Evolutionary conservation across 495 filamentous ascomycete species (phyloP), one percentile per base, ranked within the genome.

Genomic region (Baudoinia panamericana): DNA sequence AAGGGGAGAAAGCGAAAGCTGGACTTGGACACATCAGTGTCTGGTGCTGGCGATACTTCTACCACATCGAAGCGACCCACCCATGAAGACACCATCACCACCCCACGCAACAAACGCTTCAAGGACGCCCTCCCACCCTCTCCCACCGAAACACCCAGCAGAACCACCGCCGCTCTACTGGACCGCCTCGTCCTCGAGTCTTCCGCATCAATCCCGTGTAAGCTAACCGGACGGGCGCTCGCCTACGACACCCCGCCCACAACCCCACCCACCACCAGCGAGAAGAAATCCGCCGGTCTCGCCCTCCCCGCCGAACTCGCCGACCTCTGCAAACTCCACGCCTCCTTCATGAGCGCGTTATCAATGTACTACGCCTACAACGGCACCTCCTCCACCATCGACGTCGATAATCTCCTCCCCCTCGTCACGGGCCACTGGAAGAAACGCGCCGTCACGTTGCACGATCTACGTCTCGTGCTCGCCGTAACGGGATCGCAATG

Each of bases 341-440:
- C 65, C 21, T 61, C 72, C 34, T 72, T 80, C 40, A 64, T 78
- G 41, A 69, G 68, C 32, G 67, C 74, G 15, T 57, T 78, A 15
- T 69, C 64, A 15, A 54, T 78, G 36, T 69, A 77, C 41, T 67
- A 68, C 42, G 75, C 73, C 0, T 79, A 84, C 60, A 72, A 80
- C 61, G 75, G 77, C 50, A 61, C 64, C 7, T 53, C 65, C 26
- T 66, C 70, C 0, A 74, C 78, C 8, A 66, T 67, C 26, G 74
- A 81, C 52, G 48, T 81, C 21, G 63, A 64, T n/a, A 56, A 52
- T 2, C 57, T 83, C 5, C 67, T 62, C 26, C 66, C 69, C 4
- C 63, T 67, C 41, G 60, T 79, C 30, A 65, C 70, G 4, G 67
- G 66, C 45, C 55, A 67, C 28, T 83, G 77, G 77, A 67, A 71